Conservation (phyloP, 2,329 filamentous ascomycete species). For the Ophiostoma ulmi region DNA sequence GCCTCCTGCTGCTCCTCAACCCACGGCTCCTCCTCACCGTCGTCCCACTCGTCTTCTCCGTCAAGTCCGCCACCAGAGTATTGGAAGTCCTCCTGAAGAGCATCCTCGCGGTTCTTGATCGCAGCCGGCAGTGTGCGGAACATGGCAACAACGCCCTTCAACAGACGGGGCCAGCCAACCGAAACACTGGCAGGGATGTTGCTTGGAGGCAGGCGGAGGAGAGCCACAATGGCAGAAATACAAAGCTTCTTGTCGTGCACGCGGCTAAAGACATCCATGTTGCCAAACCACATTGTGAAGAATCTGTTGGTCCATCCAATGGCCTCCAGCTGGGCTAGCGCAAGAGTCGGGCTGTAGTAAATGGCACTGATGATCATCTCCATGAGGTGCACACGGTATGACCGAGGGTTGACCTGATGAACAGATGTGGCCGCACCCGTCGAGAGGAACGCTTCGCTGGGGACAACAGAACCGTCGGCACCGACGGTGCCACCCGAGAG, state of each 20-base stretch:
- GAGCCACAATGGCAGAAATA: constrained; percentile 83
- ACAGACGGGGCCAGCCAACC: constrained; percentile 86
- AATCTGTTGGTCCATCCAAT: constrained; percentile 98
- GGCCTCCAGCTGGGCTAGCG: constrained; percentile 79
- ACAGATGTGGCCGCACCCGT: constrained; percentile 25
- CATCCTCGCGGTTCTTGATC: constrained; percentile 86
- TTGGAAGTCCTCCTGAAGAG: constrained; percentile 79
- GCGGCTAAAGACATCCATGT: constrained; percentile 84
- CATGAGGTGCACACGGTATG: constrained; percentile 92
- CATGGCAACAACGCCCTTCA: constrained; percentile 80
- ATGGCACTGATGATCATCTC: constrained; percentile 98
- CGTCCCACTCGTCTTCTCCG: constrained; percentile 73
- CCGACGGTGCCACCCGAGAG: constrained; percentile 49
- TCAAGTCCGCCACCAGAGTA: constrained; percentile 55
- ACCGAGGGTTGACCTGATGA: constrained; percentile 68
- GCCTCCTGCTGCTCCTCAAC: constrained; percentile 49
- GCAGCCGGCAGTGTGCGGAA: constrained; percentile 89
- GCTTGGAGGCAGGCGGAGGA: constrained; percentile 72
- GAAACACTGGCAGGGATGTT: constrained; percentile 90
- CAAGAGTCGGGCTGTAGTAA: constrained; percentile 88
- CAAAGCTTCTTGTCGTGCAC: constrained; percentile 99
- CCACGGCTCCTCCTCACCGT: constrained; percentile 80
- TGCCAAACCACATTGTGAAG: constrained; percentile 97
- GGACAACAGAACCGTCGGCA: constrained; percentile 46
- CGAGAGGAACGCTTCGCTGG: constrained; percentile 22